Conservation (phyloP, 345 rosid genomes). For the Eucalyptus erythrocorys region DNA sequence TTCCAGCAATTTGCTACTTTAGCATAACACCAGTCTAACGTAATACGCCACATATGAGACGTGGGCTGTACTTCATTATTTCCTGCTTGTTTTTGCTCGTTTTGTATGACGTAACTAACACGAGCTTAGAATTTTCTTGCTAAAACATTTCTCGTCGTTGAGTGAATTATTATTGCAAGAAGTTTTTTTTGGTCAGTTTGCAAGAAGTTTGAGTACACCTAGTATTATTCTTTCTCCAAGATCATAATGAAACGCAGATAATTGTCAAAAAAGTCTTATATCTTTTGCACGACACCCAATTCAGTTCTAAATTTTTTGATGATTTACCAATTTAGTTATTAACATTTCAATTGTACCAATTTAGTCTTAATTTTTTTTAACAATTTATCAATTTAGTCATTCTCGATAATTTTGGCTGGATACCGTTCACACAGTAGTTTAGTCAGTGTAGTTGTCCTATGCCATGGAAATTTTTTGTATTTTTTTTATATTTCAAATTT, state of each 20-base stretch:
- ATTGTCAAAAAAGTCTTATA: no score
- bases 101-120: background rate
- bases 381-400: background rate
- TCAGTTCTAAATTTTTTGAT: no score
- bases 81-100: background rate
- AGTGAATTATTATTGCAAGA: background rate
- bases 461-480: background rate
- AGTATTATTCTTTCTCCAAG: background rate
- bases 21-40: background rate
- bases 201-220: background rate
- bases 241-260: fast-evolving
- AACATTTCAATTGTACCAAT: background rate
- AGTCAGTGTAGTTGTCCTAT: background rate
- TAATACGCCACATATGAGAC: background rate
- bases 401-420: fast-evolving
- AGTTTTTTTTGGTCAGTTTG: no score
- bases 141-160: background rate
- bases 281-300: no score
- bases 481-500: no score
- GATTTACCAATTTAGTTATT: background rate
- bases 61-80: background rate
- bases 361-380: no score
- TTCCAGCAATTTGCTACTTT: background rate
- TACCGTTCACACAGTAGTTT: fast-evolving
- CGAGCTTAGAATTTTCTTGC: background rate